Conservation (phyloP, 768 basidiomycete species). For the Lanmaoa rubissima region DNA sequence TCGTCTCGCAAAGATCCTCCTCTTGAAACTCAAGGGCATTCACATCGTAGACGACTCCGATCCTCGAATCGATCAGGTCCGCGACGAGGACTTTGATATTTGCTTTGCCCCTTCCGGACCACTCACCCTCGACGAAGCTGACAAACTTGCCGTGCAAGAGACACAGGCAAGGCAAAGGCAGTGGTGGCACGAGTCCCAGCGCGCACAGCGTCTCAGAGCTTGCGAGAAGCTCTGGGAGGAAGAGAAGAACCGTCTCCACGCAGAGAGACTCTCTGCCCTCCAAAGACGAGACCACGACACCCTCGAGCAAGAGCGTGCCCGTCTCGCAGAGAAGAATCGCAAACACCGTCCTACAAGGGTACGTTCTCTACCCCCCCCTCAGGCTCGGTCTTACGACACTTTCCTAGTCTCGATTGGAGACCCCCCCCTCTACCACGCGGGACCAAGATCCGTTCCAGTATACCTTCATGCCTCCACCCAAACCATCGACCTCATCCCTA, state of each 20-base stretch:
- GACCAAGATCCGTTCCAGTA: constrained; percentile 34
- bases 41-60: constrained; percentile 58
- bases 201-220: constrained; percentile 40
- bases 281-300: constrained; percentile 32
- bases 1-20: constrained; percentile 60
- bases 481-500: constrained; percentile 18
- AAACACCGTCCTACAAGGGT: constrained; percentile 22
- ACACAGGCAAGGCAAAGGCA: constrained; percentile 34
- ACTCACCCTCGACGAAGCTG: constrained; percentile 41
- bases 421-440: constrained; percentile 5
- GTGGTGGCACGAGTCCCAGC: constrained; percentile 35
- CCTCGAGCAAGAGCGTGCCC: constrained; percentile 30
- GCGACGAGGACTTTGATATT: constrained; percentile 45
- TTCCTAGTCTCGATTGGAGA: constrained; percentile 19
- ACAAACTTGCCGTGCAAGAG: constrained; percentile 39
- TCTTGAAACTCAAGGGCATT: constrained; percentile 60
- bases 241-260: constrained; percentile 43
- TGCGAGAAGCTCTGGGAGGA: constrained; percentile 51
- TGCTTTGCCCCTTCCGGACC: constrained; percentile 40
- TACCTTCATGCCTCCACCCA: constrained; percentile 30
- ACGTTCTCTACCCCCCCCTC: constrained; percentile 2
- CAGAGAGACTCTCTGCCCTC: constrained; percentile 36
- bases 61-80: constrained; percentile 61
- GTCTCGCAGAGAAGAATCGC: constrained; percentile 11
- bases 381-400: not conserved